Evolutionary conservation across 352 stramenopile species (phyloP), one percentile per base, ranked within the genome.

Genomic region (Phytophthora foliorum): DNA sequence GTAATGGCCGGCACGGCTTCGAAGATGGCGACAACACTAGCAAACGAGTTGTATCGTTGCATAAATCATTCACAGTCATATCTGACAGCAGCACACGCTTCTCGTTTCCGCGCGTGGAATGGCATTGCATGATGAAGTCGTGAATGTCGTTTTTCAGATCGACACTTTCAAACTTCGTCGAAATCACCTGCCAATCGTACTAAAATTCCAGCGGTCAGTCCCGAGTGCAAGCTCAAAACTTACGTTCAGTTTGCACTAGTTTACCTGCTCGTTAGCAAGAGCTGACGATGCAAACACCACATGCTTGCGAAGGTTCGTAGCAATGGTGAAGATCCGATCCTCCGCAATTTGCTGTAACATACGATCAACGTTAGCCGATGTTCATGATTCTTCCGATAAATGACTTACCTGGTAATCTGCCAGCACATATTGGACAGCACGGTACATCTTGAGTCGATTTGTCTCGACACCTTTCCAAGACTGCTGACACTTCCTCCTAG

Each of bases 181-280:
- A 84, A 51, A 90, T 75, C 59, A 93, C 90, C 51, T 96, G 88
- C 85, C 86, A 96, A 29, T 96, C 88, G 56, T 96, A 96, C 88
- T 95, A 55, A 22, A 32, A 3, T 24, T 29, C 21, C 39, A 22
- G 32, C 42, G 29, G n/a, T 24, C 25, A 34, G 7, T 2, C 6
- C 13, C n/a, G 21, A 24, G 9, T 21, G 6, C 16, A 39, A 41
- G 8, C 0, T 17, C n/a, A 25, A 42, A 10, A 16, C 13, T 56
- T 16, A 8, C 25, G 25, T 6, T 9, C 25, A 25, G 14, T n/a
- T 27, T 27, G n/a, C 7, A 29, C 25, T 29, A 13, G 13, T n/a
- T 41, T 75, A 93, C 87, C 80, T 95, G 88, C 45, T 90, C 75
- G 54, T 94, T 94, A 16, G 86, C 86, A 7, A 96, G 78, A n/a